phyloP scores from a whole-genome alignment of 371 early-diverging fungal species.

The Mycotypha africana region DNA sequence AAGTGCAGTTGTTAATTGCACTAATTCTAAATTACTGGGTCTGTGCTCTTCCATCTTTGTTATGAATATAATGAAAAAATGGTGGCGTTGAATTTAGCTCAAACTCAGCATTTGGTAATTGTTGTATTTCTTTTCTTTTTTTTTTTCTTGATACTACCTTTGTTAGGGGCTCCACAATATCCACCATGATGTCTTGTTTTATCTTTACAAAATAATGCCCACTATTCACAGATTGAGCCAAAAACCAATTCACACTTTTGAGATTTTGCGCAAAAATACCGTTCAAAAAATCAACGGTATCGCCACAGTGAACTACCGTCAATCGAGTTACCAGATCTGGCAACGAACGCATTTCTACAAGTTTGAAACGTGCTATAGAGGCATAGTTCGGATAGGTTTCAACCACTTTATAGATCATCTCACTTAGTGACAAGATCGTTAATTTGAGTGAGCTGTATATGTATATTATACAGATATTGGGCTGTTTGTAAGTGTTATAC shows the following conservation, averaged over 20 bases:
- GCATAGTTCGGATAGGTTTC: slow-evolving; percentile 28
- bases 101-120: no score
- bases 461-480: no score
- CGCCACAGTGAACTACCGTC: slow-evolving; percentile 29
- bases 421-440: no score
- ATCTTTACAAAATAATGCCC: slow-evolving; percentile 26
- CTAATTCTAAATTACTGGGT: no score
- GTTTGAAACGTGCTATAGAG: slow-evolving; percentile 18
- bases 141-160: no score
- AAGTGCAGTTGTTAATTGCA: slow-evolving; percentile 20
- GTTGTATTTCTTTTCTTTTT: background rate
- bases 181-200: slow-evolving; percentile 22
- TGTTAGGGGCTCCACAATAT: no score
- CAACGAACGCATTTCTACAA: slow-evolving; percentile 28
- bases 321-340: slow-evolving; percentile 33
- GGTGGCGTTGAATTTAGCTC: no score
- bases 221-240: slow-evolving; percentile 29
- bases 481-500: no score
- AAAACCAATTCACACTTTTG: slow-evolving; percentile 37
- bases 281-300: slow-evolving; percentile 25
- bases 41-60: no score
- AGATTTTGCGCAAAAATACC: no score
- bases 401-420: slow-evolving; percentile 28
- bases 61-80: no score
- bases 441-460: no score